Evolutionary conservation across 257 asterid species (phyloP).

Genomic region (Fraxinus excelsior): DNA sequence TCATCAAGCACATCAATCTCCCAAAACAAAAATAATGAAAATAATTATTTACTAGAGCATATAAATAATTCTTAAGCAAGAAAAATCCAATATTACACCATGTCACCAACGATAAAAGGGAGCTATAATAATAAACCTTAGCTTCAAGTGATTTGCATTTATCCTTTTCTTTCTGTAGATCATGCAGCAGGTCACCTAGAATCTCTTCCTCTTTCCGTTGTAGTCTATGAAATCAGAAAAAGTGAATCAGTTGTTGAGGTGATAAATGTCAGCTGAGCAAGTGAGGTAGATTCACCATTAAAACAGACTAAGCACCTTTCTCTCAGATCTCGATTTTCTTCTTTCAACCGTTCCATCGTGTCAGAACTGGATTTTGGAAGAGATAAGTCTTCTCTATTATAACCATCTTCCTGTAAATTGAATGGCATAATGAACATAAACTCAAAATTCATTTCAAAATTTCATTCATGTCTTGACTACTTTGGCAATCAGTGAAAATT

Average conservation of each 20-base stretch:
- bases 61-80: background rate
- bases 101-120: background rate
- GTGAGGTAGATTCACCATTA: constrained; percentile 11
- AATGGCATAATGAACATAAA: constrained; percentile 24
- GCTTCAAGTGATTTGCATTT: constrained; percentile 67
- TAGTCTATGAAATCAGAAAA: constrained; percentile 50
- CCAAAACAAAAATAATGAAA: background rate
- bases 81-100: background rate
- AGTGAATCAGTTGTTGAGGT: background rate
- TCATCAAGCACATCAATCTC: background rate
- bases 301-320: constrained; percentile 53
- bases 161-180: constrained; percentile 65
- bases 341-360: constrained; percentile 52
- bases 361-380: constrained; percentile 41
- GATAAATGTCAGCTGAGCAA: constrained; percentile 10
- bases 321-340: constrained; percentile 66
- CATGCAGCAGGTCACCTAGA: constrained; percentile 75
- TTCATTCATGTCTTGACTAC: background rate
- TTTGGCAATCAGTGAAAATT: constrained; percentile 16
- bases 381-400: constrained; percentile 24
- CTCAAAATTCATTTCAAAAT: background rate
- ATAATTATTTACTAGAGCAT: background rate
- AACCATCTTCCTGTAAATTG: constrained; percentile 45
- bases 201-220: constrained; percentile 64
- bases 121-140: constrained; percentile 49